Evolutionary conservation across 306 rosid genomes (phyloP).

Genomic region (Hippophae gyantsensis): DNA sequence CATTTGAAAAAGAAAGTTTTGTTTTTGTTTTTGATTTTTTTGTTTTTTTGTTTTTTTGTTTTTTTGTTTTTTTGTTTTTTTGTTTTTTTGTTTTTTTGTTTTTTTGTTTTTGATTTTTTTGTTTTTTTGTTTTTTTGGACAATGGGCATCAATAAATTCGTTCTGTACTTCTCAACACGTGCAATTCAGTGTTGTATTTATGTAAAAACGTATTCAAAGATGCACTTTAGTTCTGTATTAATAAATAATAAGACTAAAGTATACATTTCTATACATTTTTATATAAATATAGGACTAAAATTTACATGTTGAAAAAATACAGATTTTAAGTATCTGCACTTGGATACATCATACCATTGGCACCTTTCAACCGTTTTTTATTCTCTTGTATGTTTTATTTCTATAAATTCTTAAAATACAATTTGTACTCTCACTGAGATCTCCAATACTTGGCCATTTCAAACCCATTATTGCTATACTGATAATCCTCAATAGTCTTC

Average conservation of each 20-base stretch:
- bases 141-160: background rate
- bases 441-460: slow-evolving; percentile 72
- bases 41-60: background rate
- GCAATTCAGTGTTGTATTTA: too few relatives aligned
- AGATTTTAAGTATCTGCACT: too few relatives aligned
- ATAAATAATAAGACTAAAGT: too few relatives aligned
- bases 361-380: too few relatives aligned
- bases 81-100: background rate
- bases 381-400: too few relatives aligned
- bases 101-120: background rate
- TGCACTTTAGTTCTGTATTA: too few relatives aligned
- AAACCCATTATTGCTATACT: slow-evolving; percentile 55
- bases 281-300: too few relatives aligned
- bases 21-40: background rate
- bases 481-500: slow-evolving; percentile 69
- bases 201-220: too few relatives aligned
- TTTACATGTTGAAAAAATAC: too few relatives aligned
- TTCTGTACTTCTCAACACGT: background rate
- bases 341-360: too few relatives aligned
- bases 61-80: background rate
- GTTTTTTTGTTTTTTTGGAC: background rate
- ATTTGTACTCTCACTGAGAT: slow-evolving; percentile 33
- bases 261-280: too few relatives aligned
- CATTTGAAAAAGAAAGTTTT: slow-evolving; percentile 29
- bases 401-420: too few relatives aligned